phyloP scores from a whole-genome alignment of 2,329 filamentous ascomycete species.

The Cladosporium cucumerinum region DNA sequence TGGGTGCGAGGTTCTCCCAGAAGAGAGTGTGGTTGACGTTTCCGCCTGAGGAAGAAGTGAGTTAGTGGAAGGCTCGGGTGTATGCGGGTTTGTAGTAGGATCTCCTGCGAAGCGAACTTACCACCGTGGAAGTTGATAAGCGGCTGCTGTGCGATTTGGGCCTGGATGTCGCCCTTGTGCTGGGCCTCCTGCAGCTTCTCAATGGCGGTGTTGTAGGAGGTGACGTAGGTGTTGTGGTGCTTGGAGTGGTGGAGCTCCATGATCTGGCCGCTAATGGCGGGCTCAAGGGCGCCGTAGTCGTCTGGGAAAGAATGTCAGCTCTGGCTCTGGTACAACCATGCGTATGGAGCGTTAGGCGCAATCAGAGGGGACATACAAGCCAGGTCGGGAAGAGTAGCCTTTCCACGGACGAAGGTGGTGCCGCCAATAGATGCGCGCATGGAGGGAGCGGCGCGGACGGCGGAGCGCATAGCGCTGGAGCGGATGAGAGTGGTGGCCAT shows the following conservation, averaged over 20 bases:
- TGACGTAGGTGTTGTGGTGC: conserved; percentile 93
- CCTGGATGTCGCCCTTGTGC: conserved; percentile 51
- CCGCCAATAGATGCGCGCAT: conserved; percentile 61
- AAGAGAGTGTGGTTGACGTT: conserved; percentile 67
- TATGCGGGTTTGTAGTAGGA: background rate
- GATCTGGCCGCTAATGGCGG: conserved; percentile 78
- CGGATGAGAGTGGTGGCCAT: conserved; percentile 80
- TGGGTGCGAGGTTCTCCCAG: conserved; percentile 68
- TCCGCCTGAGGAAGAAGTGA: conserved; percentile 41
- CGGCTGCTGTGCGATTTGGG: conserved; percentile 55
- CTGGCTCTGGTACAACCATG: too few species aligned
- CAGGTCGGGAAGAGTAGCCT: conserved; percentile 90
- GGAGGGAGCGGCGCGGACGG: conserved; percentile 65
- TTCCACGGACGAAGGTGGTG: conserved; percentile 75
- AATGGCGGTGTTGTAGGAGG: conserved; percentile 75
- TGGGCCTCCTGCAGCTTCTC: conserved; percentile 65
- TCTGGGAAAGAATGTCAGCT: conserved; percentile 51
- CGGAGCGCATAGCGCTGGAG: conserved; percentile 65
- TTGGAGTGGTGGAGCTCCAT: conserved; percentile 96
- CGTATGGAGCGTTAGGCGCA: background rate
- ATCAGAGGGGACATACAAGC: conserved; percentile 52
- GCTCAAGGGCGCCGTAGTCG: conserved; percentile 94
- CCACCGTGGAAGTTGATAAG: conserved; percentile 65
- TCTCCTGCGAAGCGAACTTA: conserved; percentile 19
- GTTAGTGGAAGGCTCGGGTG: background rate